Evolutionary conservation across 805 yeast genomes (phyloP).

Genomic region (Saturnispora ahearnii): DNA sequence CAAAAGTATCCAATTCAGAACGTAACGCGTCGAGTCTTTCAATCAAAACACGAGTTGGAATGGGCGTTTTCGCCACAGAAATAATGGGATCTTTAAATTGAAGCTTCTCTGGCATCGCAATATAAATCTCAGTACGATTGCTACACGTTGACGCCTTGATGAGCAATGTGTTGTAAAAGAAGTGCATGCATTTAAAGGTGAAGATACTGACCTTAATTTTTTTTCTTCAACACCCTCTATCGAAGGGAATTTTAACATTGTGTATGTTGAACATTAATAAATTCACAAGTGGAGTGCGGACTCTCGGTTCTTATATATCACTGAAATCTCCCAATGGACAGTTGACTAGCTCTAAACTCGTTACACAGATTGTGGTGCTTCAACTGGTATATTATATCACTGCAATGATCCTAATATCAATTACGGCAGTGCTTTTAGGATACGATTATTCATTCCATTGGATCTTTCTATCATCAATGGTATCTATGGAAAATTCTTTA

Average conservation of each 20-base stretch:
- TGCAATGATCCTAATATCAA: conserved; percentile 56
- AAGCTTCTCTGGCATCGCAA: conserved; percentile 4
- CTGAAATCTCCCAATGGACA: not conserved
- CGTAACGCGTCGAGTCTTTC: conserved; percentile 48
- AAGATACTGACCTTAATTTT: not conserved
- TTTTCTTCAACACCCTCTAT: not conserved
- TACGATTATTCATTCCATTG: conserved; percentile 56
- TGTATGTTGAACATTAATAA: not conserved
- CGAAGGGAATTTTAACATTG: not conserved
- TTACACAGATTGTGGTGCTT: conserved; percentile 58
- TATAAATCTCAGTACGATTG: not conserved
- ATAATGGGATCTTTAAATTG: conserved; percentile 29
- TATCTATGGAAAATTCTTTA: conserved; percentile 65
- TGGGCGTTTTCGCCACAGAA: conserved; percentile 47
- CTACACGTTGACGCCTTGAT: not conserved
- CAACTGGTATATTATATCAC: conserved; percentile 73
- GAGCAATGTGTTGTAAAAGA: not conserved
- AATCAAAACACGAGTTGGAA: conserved; percentile 54
- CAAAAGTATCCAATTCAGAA: conserved; percentile 52
- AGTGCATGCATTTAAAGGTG: not conserved
- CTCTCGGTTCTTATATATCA: not conserved
- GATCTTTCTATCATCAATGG: conserved; percentile 73
- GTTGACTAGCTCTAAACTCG: conserved; percentile 9
- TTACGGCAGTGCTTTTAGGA: conserved; percentile 63
- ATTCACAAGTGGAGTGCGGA: not conserved